Evolutionary conservation across 1,139 yeast species (phyloP).

Genomic region (Spencermartinsiella ligniputridi): DNA sequence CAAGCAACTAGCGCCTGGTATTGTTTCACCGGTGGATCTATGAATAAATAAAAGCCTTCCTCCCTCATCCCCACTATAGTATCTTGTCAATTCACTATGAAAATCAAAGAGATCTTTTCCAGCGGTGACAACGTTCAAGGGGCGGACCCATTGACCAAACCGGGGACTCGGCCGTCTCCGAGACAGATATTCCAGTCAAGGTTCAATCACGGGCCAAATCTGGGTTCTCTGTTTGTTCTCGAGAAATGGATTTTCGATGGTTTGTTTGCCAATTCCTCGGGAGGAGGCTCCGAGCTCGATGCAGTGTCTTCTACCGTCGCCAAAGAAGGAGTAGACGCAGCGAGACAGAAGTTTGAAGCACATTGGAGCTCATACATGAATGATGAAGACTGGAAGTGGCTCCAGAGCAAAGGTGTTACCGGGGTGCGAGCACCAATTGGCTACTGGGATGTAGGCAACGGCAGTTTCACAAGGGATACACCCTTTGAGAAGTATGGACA

Average conservation of each 20-base stretch:
- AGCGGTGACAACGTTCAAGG: slow-evolving; percentile 15
- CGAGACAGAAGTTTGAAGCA: slow-evolving; percentile 52
- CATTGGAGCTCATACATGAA: slow-evolving; percentile 68
- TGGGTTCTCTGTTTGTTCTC: slow-evolving; percentile 77
- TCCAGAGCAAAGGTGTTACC: slow-evolving; percentile 61
- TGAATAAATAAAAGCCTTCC: too few relatives aligned
- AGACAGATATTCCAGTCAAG: slow-evolving; percentile 61
- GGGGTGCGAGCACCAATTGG: slow-evolving; percentile 85
- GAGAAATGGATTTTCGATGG: slow-evolving; percentile 52
- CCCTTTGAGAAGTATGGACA: slow-evolving; percentile 51
- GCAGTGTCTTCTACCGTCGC: slow-evolving; percentile 53
- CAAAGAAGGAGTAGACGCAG: slow-evolving; percentile 49
- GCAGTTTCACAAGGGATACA: slow-evolving; percentile 52
- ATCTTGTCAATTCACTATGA: neutral
- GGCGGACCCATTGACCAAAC: slow-evolving; percentile 31
- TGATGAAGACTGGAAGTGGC: slow-evolving; percentile 78
- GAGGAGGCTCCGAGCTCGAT: slow-evolving; percentile 64
- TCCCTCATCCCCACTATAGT: too few relatives aligned
- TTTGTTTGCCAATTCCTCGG: slow-evolving; percentile 46
- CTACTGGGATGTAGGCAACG: slow-evolving; percentile 79
- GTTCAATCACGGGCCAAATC: slow-evolving; percentile 75
- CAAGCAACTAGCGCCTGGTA: too few relatives aligned
- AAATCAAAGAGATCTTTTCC: slow-evolving; percentile 5
- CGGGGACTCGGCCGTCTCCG: slow-evolving; percentile 39
- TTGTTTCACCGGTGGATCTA: too few relatives aligned